Evolutionary conservation across 2,329 filamentous ascomycete species (phyloP), one percentile per base, ranked within the genome.

Genomic region (Colletotrichum phormii): DNA sequence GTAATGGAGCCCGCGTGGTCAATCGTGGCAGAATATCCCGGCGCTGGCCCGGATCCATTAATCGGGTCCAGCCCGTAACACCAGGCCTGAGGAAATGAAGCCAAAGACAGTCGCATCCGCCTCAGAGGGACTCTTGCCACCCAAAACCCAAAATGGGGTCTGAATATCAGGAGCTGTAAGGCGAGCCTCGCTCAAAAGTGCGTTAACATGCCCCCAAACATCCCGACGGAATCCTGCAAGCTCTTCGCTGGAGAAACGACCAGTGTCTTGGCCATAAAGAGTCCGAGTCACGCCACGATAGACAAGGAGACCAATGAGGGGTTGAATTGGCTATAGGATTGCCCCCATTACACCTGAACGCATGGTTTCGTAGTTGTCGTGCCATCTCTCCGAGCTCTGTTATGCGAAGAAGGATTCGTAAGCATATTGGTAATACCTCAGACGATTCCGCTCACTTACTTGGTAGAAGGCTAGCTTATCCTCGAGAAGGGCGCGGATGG

Each of bases 321-420:
- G 72, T 13, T 85, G 87, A 0, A 89, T 49, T 0, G 86, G 87
- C 76, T 86, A 92, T 0, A 89, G 87, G 1, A 91, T 73, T 0
- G 84, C 66, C 11, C 77, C 80, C 7, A 92, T 81, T 0, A 86
- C 80, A 49, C 87, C 80, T 63, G 85, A 84, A 18, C 90, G 87
- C 89, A 91, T 91, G 15, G 81, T 79, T 72, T 89, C 85, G 81
- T 89, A 92, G 77, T 92, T 91, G 68, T 89, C 81, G 3, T 85
- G 78, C 90, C 90, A 92, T 73, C 85, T 83, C 80, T 92, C 90
- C 53, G 84, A 82, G 1, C 74, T 78, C 84, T 87, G 82, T 24
- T n/a, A 5, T 13, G 2, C 7, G 24, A 31, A 6, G 35, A 18
- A n/a, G n/a, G 24, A 26, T 35, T 6, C 18, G 55, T 58, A 8